Conservation (phyloP, 805 yeast species). For the Clavispora fructus region DNA sequence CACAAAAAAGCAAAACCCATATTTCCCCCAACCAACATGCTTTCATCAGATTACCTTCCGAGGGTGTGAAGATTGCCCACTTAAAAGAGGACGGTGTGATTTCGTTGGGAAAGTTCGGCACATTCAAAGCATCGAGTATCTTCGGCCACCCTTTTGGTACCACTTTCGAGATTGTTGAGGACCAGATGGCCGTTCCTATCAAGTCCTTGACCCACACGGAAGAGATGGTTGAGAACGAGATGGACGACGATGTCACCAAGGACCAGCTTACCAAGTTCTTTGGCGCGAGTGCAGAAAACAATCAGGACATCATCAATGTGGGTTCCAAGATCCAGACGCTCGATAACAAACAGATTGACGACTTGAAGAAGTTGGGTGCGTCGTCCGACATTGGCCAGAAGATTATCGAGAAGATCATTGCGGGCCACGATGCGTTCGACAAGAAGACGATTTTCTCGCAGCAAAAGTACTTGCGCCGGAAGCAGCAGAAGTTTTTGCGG, state of each 20-base stretch:
- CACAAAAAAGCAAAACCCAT: slow-evolving; percentile 18
- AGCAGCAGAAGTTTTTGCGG: slow-evolving; percentile 85
- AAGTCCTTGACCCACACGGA: slow-evolving; percentile 29
- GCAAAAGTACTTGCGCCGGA: slow-evolving; percentile 85
- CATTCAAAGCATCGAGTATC: slow-evolving; percentile 67
- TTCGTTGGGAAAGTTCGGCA: slow-evolving; percentile 87
- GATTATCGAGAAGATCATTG: slow-evolving; percentile 76
- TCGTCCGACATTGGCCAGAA: slow-evolving; percentile 61
- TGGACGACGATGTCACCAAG: slow-evolving; percentile 32
- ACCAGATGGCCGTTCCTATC: slow-evolving; percentile 46
- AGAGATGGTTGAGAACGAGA: slow-evolving; percentile 13
- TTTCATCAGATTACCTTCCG: slow-evolving; percentile 75
- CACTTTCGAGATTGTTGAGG: slow-evolving; percentile 75
- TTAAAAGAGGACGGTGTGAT: slow-evolving; percentile 56
- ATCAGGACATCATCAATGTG: slow-evolving; percentile 61
- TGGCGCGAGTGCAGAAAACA: slow-evolving; percentile 49
- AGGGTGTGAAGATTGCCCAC: slow-evolving; percentile 67
- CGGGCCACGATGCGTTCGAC: slow-evolving; percentile 80
- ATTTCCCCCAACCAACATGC: slow-evolving; percentile 51
- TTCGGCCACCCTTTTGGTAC: slow-evolving; percentile 84
- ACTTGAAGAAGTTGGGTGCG: slow-evolving; percentile 67
- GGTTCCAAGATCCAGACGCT: slow-evolving; percentile 71
- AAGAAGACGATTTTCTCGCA: slow-evolving; percentile 87
- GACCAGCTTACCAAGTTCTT: slow-evolving; percentile 34
- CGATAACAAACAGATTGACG: slow-evolving; percentile 76